These are phyloP conservation scores for Niebla homalea DNA, from an alignment of 495 filamentous ascomycete species.

Conservation along the genomic window DNA sequence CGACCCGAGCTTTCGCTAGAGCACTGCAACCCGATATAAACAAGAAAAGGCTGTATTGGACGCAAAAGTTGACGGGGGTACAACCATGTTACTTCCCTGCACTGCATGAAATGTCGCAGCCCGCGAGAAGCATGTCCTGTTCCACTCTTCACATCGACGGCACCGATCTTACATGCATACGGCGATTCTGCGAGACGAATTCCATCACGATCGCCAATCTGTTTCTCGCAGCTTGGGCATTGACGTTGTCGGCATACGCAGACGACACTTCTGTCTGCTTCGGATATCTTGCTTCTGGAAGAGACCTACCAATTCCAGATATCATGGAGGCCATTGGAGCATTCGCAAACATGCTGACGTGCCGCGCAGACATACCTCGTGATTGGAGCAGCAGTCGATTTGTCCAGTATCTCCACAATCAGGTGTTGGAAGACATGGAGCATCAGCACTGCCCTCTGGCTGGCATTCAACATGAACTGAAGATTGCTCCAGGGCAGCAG, in stretches of 20 bases:
- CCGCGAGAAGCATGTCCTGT: constrained; percentile 16
- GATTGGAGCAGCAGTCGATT: constrained; percentile 23
- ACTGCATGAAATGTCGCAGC: constrained; percentile 13
- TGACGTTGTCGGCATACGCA: background rate
- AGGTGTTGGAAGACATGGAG: constrained; percentile 31
- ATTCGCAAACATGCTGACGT: background rate
- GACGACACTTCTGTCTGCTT: background rate
- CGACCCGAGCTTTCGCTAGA: constrained; percentile 4
- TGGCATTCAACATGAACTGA: constrained; percentile 41
- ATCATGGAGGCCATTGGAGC: background rate
- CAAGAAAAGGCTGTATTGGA: constrained; percentile 35
- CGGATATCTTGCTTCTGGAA: background rate
- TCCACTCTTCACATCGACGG: constrained; percentile 27
- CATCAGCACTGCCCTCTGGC: constrained; percentile 42
- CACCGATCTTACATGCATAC: constrained; percentile 4
- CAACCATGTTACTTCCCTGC: constrained; percentile 42
- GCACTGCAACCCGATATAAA: constrained; percentile 9
- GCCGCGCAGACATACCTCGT: constrained; percentile 21
- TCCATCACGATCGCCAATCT: constrained; percentile 22
- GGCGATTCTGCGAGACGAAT: constrained; percentile 20
- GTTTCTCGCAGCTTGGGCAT: constrained; percentile 1
- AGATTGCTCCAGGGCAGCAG: constrained; percentile 32
- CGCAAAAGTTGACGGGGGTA: constrained; percentile 32
- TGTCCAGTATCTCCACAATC: constrained; percentile 24
- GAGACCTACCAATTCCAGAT: background rate